phyloP scores from a whole-genome alignment of 495 filamentous ascomycete genomes.

The Viridothelium virens region DNA sequence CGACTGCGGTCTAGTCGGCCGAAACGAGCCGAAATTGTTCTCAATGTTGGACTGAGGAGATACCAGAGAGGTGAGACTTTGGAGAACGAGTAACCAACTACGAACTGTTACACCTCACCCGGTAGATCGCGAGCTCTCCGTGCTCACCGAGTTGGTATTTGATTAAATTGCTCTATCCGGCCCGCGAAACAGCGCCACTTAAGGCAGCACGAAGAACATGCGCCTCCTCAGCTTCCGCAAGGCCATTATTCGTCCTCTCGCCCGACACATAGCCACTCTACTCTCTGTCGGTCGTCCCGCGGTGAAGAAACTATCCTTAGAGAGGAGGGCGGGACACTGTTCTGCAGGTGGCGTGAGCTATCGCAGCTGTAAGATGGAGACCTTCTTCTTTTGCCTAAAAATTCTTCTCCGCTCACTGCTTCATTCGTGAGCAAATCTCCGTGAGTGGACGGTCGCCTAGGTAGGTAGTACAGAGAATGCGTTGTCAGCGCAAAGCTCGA shows the following conservation, averaged over 20 bases:
- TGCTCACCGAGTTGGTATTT: not conserved
- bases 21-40: conserved; percentile 1
- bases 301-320: not conserved
- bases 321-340: not conserved
- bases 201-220: not conserved
- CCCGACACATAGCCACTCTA: not conserved
- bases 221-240: not conserved
- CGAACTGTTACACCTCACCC: not conserved
- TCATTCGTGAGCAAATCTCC: not conserved
- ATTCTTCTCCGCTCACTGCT: not conserved
- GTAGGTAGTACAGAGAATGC: not conserved
- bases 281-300: not conserved
- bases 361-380: not conserved
- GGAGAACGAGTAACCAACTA: not conserved
- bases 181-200: not conserved
- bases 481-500: not conserved
- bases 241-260: not conserved
- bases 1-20: not conserved
- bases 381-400: conserved; percentile 4
- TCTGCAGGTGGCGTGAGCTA: conserved; percentile 1
- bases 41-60: not conserved
- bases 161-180: not conserved
- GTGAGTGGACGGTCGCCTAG: not conserved
- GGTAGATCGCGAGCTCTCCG: not conserved
- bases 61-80: not conserved